Conservation (phyloP, 2,329 filamentous ascomycete species). For the Fusarium incarnatum region DNA sequence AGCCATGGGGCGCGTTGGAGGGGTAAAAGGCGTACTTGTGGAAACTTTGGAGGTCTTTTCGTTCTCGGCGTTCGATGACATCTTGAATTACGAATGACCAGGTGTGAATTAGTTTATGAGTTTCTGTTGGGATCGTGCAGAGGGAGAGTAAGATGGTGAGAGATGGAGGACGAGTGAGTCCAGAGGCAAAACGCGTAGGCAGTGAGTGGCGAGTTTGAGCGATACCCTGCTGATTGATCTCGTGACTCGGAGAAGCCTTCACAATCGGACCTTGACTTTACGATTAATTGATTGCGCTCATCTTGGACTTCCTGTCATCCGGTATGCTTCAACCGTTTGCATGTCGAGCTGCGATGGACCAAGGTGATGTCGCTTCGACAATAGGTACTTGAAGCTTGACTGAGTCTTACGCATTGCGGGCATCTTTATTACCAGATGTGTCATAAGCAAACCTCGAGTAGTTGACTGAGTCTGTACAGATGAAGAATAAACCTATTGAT, state of each 20-base stretch:
- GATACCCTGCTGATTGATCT: neutral
- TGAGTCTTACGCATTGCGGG: too few species aligned
- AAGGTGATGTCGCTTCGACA: neutral
- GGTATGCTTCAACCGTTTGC: neutral
- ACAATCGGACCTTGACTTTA: neutral
- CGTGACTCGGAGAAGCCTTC: neutral
- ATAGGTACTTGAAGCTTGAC: neutral
- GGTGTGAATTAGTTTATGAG: accelerated
- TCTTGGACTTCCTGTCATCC: neutral
- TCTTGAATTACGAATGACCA: neutral
- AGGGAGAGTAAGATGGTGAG: neutral
- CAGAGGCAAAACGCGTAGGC: neutral
- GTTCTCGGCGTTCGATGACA: neutral
- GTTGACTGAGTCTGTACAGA: neutral
- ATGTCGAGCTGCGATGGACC: neutral
- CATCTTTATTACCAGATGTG: too few species aligned
- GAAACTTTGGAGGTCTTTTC: neutral
- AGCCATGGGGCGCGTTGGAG: neutral
- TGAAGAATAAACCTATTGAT: neutral
- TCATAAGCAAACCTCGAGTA: too few species aligned
- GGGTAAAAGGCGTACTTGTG: neutral
- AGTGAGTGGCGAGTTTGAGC: neutral
- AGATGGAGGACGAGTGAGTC: neutral
- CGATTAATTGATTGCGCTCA: neutral
- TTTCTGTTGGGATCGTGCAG: too few species aligned